phyloP scores from a whole-genome alignment of 345 rosid genomes.

The Anastatica hierochuntica region DNA sequence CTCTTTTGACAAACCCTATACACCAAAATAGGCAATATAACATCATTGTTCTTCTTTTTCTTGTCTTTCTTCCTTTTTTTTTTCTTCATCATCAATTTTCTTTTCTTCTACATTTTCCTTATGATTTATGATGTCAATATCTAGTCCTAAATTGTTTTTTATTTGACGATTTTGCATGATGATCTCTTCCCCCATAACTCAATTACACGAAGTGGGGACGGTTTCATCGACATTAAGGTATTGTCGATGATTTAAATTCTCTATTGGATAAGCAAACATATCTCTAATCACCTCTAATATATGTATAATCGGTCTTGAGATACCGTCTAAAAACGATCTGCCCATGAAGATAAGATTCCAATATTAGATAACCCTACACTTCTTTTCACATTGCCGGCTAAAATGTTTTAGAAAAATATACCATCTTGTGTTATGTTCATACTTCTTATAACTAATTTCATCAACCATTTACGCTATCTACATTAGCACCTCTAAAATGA shows the following conservation, averaged over 20 bases:
- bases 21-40: conserved; percentile 24
- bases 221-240: conserved; percentile 23
- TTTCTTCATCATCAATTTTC: no score
- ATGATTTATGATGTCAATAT: no score
- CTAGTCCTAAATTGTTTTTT: conserved; percentile 5
- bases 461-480: no score
- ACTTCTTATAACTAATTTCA: no score
- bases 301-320: neutral
- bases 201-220: conserved; percentile 26
- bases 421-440: no score
- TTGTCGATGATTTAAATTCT: conserved; percentile 13
- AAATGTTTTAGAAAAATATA: no score
- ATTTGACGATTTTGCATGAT: conserved; percentile 21
- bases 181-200: conserved; percentile 26
- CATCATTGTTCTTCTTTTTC: conserved; percentile 20
- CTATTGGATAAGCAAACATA: conserved; percentile 14
- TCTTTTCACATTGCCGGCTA: conserved; percentile 15
- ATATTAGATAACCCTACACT: neutral
- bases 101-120: conserved; percentile 9
- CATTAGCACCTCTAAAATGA: no score
- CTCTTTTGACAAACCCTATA: conserved; percentile 15
- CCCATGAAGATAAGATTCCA: neutral
- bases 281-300: neutral
- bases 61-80: conserved; percentile 13
- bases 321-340: conserved; percentile 1